Conservation (phyloP, 2,329 filamentous ascomycete genomes). For the Leptographium flavum region DNA sequence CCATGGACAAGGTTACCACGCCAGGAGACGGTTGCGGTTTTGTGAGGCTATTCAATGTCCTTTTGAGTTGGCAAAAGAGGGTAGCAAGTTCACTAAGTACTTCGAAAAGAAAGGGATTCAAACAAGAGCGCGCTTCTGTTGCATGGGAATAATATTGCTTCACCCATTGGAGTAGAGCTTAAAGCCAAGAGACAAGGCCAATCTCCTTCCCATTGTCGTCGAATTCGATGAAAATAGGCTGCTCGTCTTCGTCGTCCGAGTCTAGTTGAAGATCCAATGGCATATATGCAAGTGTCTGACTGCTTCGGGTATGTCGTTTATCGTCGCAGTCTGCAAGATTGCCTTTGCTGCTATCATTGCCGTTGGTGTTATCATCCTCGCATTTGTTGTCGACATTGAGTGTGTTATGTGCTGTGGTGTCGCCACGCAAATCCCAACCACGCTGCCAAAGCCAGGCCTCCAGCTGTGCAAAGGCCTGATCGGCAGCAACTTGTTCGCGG, state of each 20-base stretch:
- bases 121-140: too few species aligned
- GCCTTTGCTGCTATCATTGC: background rate
- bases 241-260: constrained; percentile 30
- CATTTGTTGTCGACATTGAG: background rate
- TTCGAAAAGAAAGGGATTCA: too few species aligned
- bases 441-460: constrained; percentile 31
- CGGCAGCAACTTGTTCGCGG: constrained; percentile 27
- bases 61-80: too few species aligned
- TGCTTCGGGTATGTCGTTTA: too few species aligned
- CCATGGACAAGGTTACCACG: background rate
- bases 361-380: constrained; percentile 18
- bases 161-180: constrained; percentile 1
- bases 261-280: constrained; percentile 1
- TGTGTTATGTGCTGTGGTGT: constrained; percentile 10
- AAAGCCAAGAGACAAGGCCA: constrained; percentile 34
- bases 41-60: too few species aligned
- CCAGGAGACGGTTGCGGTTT: too few species aligned
- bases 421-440: constrained; percentile 40
- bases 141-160: too few species aligned
- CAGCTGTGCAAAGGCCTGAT: constrained; percentile 33
- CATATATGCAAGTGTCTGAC: background rate
- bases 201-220: constrained; percentile 36
- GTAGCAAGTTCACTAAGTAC: too few species aligned
- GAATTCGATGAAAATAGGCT: constrained; percentile 36
- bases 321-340: background rate